These are phyloP conservation scores for Anthracocystis panici-leucophaei DNA, from an alignment of 1,284 basidiomycete species.

Conservation along the genomic window DNA sequence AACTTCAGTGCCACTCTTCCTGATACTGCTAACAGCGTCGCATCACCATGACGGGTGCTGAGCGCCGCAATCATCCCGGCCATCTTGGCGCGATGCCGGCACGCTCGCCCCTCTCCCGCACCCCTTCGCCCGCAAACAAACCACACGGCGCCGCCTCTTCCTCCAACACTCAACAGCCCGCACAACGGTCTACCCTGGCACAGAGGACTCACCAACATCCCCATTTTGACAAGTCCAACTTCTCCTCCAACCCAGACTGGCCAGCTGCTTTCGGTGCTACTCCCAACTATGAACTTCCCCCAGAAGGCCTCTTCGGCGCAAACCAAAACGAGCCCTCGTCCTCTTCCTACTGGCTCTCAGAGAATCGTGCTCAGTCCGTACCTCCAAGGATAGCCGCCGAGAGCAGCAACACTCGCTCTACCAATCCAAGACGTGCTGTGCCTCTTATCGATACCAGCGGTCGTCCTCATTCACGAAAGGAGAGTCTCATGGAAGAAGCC, in stretches of 20 bases:
- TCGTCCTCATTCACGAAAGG: slow-evolving; percentile 24
- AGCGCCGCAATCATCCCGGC: slow-evolving; percentile 43
- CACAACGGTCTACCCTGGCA: slow-evolving; percentile 23
- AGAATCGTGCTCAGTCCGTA: slow-evolving; percentile 42
- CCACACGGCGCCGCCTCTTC: slow-evolving; percentile 7
- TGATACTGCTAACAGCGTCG: background rate
- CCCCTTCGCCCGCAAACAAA: slow-evolving; percentile 32
- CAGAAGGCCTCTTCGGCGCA: slow-evolving; percentile 37
- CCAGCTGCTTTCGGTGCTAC: slow-evolving; percentile 33
- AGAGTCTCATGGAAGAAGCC: slow-evolving; percentile 39
- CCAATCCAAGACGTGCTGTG: slow-evolving; percentile 21
- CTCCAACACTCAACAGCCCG: slow-evolving; percentile 17
- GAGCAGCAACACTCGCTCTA: slow-evolving; percentile 16
- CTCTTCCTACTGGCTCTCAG: slow-evolving; percentile 32
- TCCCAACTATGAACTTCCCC: slow-evolving; percentile 50
- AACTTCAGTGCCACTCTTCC: background rate
- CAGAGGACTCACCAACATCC: slow-evolving; percentile 36
- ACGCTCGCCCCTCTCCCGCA: slow-evolving; percentile 25
- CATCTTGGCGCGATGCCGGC: slow-evolving; percentile 26
- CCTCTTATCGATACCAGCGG: slow-evolving; percentile 46
- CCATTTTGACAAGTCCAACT: slow-evolving; percentile 23
- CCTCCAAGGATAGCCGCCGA: slow-evolving; percentile 35
- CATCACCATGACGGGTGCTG: slow-evolving; percentile 41
- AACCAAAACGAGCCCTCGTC: slow-evolving; percentile 12
- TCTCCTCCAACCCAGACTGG: slow-evolving; percentile 16